Evolutionary conservation across 2,329 filamentous ascomycete species (phyloP).

Genomic region (Aureobasidium vineae): DNA sequence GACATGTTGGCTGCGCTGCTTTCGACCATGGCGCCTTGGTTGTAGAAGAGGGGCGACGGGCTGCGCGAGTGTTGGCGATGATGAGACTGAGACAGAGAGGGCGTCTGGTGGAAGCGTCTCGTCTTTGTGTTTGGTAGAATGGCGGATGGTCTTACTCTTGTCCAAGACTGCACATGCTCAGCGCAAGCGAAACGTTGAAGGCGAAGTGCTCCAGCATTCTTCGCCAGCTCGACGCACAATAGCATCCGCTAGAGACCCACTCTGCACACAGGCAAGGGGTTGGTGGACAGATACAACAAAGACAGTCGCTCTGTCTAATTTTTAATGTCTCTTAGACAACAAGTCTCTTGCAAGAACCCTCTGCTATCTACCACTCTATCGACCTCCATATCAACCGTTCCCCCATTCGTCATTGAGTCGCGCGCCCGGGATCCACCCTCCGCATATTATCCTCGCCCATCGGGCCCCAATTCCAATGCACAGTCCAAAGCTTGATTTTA

Average conservation of each 20-base stretch:
- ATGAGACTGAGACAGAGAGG: background rate
- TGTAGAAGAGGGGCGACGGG: background rate
- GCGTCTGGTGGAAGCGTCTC: background rate
- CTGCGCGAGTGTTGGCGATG: constrained; percentile 17
- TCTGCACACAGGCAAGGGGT: constrained; percentile 1
- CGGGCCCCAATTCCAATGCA: background rate
- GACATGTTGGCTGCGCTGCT: constrained; percentile 23
- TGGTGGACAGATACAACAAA: background rate
- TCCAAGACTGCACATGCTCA: constrained; percentile 21
- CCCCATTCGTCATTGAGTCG: constrained; percentile 13
- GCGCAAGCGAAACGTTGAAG: constrained; percentile 25
- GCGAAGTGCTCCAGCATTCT: constrained; percentile 26
- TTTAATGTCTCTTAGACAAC: background rate
- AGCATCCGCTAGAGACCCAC: constrained; percentile 22
- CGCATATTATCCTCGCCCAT: background rate
- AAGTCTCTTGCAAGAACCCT: too few relatives aligned
- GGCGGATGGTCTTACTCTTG: constrained; percentile 26
- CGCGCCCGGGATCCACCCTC: constrained; percentile 1
- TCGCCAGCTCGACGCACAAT: constrained; percentile 18
- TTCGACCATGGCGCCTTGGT: constrained; percentile 29
- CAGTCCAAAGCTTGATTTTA: background rate
- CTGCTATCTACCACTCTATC: background rate
- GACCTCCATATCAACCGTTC: constrained; percentile 1
- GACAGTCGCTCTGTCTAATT: background rate
- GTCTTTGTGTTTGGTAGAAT: background rate